These are phyloP conservation scores for Cystobasidium sp. DNA, from an alignment of 1,284 basidiomycete genomes.

Conservation along the genomic window DNA sequence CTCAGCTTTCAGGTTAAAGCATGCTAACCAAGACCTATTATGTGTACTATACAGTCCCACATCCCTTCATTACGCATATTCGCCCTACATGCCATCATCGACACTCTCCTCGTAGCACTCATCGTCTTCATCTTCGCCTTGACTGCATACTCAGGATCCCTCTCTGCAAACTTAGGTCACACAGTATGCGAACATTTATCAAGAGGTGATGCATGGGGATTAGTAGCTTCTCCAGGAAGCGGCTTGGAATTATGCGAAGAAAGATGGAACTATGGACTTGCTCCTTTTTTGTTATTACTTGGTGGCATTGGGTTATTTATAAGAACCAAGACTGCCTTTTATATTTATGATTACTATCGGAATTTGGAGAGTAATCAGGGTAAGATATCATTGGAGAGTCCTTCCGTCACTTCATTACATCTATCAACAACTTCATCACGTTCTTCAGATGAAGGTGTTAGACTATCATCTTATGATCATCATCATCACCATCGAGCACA, in stretches of 20 bases:
- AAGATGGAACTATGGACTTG: slow-evolving; percentile 31
- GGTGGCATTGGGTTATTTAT: slow-evolving; percentile 31
- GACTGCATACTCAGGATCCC: slow-evolving; percentile 8
- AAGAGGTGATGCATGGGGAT: slow-evolving; percentile 35
- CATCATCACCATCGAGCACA: slow-evolving; percentile 10
- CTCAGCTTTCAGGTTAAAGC: background rate
- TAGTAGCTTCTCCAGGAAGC: slow-evolving; percentile 34
- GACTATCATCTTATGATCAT: background rate
- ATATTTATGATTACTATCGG: slow-evolving; percentile 32
- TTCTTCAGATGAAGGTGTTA: background rate
- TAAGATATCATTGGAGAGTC: slow-evolving; percentile 32
- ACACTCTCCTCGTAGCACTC: slow-evolving; percentile 20
- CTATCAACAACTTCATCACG: slow-evolving; percentile 10
- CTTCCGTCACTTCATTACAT: background rate
- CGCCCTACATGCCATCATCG: slow-evolving; percentile 42
- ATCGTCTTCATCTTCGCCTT: slow-evolving; percentile 15
- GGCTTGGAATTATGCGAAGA: slow-evolving; percentile 41
- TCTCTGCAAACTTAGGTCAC: slow-evolving; percentile 29
- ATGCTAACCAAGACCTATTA: background rate
- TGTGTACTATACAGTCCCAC: background rate
- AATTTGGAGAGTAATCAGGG: slow-evolving; percentile 10
- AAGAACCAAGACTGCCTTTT: slow-evolving; percentile 13
- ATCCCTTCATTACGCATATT: slow-evolving; percentile 36
- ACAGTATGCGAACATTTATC: slow-evolving; percentile 41
- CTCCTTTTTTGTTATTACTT: slow-evolving; percentile 29